Evolutionary conservation across 1,139 yeast species (phyloP).

Genomic region (Geotrichum bryndzae): DNA sequence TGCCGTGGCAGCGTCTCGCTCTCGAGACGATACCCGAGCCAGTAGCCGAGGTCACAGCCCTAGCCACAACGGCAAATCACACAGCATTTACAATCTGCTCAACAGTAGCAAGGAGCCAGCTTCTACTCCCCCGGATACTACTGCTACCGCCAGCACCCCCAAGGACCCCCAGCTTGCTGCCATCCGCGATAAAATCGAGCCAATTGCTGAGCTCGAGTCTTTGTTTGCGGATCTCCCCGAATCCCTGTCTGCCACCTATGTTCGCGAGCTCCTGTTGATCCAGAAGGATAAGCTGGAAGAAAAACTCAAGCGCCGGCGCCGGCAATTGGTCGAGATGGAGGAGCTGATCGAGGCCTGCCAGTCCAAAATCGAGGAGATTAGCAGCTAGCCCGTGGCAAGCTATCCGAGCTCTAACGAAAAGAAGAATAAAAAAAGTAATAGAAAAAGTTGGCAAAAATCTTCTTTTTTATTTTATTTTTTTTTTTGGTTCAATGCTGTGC

Average conservation of each 20-base stretch:
- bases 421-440: neutral
- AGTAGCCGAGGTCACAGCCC: neutral
- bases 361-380: slow-evolving; percentile 3
- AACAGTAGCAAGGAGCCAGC: neutral
- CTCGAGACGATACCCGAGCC: neutral
- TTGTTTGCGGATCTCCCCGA: neutral
- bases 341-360: slow-evolving; percentile 7
- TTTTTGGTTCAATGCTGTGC: neutral
- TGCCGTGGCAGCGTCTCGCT: neutral
- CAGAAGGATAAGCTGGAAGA: slow-evolving; percentile 5
- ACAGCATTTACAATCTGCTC: neutral
- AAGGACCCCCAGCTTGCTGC: neutral
- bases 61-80: neutral
- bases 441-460: neutral
- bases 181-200: neutral
- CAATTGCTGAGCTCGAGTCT: neutral
- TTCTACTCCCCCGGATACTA: neutral
- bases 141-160: too few species aligned
- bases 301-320: slow-evolving; percentile 1
- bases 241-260: neutral
- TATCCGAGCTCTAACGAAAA: neutral
- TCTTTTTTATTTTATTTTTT: neutral
- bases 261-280: slow-evolving; percentile 1
- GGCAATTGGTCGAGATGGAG: slow-evolving; percentile 5
- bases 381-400: neutral